Evolutionary conservation across 2,329 filamentous ascomycete species (phyloP).

Genomic region (Botryotinia narcissicola): DNA sequence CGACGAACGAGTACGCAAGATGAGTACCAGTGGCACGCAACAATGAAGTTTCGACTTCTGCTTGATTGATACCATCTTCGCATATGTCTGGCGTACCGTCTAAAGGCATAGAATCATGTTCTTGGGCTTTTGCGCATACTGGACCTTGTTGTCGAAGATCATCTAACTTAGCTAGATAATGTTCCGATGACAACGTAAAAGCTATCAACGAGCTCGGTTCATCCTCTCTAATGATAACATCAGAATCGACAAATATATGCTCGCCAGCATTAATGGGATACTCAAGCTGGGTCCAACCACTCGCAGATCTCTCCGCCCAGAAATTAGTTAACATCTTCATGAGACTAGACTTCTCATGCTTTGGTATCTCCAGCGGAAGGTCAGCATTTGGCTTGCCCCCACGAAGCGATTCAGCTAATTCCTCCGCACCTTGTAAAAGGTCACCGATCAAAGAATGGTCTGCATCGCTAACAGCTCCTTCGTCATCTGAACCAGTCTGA

Average conservation of each 20-base stretch:
- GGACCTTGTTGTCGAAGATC: conserved; percentile 58
- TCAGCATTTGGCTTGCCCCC: conserved; percentile 55
- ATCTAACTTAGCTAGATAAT: conserved; percentile 79
- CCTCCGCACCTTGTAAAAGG: conserved; percentile 60
- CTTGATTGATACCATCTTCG: conserved; percentile 51
- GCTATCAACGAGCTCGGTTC: conserved; percentile 96
- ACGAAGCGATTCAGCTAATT: conserved; percentile 58
- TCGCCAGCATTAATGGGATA: conserved; percentile 87
- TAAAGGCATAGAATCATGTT: conserved; percentile 36
- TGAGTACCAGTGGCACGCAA: conserved; percentile 85
- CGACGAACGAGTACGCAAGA: conserved; percentile 91
- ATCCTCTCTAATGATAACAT: conserved; percentile 95
- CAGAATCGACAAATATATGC: conserved; percentile 94
- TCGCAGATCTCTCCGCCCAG: conserved; percentile 96
- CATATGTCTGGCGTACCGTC: conserved; percentile 31
- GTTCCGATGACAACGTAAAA: conserved; percentile 81
- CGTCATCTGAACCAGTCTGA: conserved; percentile 65
- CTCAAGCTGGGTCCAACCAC: conserved; percentile 87
- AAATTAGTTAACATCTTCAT: conserved; percentile 97
- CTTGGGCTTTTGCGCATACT: conserved; percentile 38
- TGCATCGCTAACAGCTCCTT: conserved; percentile 66
- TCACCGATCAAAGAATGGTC: conserved; percentile 70
- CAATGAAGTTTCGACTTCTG: conserved; percentile 80
- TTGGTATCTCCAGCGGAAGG: conserved; percentile 73
- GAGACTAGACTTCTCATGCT: conserved; percentile 87